phyloP scores from a whole-genome alignment of 768 basidiomycete species.

The Tylopilus sp. region DNA sequence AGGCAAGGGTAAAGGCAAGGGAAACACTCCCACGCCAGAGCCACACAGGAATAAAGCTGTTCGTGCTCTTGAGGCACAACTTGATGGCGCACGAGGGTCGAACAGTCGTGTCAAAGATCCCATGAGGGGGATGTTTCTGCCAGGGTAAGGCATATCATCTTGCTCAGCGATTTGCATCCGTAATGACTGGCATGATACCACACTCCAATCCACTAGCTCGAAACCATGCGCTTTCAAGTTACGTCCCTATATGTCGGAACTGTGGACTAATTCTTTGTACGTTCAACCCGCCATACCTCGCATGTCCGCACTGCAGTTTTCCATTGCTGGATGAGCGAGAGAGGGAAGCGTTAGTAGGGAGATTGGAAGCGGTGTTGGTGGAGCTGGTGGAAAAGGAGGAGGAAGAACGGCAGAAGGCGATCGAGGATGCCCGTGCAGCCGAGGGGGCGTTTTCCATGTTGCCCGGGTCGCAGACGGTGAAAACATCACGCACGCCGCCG shows the following conservation, averaged over 20 bases:
- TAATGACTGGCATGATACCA: no score
- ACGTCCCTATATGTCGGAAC: conserved; percentile 49
- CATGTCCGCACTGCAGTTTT: conserved; percentile 52
- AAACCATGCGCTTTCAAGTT: conserved; percentile 57
- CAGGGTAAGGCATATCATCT: no score
- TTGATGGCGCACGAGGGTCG: conserved; percentile 35
- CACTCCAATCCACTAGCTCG: no score
- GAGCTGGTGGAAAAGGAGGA: conserved; percentile 48
- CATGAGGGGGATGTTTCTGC: no score
- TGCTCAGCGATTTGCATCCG: no score
- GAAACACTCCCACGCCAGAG: conserved; percentile 36
- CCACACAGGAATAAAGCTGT: conserved; percentile 49
- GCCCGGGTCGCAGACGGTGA: conserved; percentile 10
- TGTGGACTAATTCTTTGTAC: conserved; percentile 66
- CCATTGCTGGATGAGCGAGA: conserved; percentile 35
- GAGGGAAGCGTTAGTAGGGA: conserved; percentile 37
- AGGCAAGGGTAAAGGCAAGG: conserved; percentile 33
- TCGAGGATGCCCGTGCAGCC: conserved; percentile 46
- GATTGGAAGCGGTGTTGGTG: conserved; percentile 41
- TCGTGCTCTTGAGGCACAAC: conserved; percentile 44
- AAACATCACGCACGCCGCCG: conserved; percentile 13
- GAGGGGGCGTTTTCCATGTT: conserved; percentile 67
- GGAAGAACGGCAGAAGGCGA: conserved; percentile 41
- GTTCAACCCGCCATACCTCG: conserved; percentile 50
- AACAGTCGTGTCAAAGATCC: no score